Conservation (phyloP, 78 protist genomes). For the Diacronema lutheri region DNA sequence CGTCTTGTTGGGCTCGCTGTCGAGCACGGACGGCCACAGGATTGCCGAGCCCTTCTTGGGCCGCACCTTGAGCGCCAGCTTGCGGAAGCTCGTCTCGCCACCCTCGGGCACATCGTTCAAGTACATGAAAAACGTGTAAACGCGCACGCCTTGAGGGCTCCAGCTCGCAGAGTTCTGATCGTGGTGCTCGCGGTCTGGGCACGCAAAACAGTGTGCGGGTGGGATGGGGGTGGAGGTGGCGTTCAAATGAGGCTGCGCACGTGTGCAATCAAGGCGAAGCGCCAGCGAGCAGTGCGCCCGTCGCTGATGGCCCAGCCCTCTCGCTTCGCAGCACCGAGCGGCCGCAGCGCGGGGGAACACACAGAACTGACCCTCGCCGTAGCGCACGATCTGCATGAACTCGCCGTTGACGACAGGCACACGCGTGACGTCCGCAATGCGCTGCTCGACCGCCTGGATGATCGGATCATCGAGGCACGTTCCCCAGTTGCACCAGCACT, state of each 20-base stretch:
- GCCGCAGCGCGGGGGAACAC: neutral
- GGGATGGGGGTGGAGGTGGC: neutral
- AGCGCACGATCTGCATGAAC: neutral
- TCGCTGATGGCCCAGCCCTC: no score
- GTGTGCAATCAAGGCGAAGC: no score
- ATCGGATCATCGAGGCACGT: neutral
- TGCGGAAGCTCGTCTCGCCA: neutral
- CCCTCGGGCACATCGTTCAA: constrained; percentile 2
- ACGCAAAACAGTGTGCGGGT: neutral
- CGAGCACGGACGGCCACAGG: neutral
- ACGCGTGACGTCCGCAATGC: constrained; percentile 1
- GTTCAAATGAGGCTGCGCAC: no score
- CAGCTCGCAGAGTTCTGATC: neutral
- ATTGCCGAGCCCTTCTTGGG: neutral
- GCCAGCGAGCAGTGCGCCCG: no score
- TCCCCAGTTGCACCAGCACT: neutral
- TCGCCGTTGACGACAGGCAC: neutral
- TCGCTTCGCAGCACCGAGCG: no score
- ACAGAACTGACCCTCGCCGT: neutral
- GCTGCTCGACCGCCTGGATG: neutral
- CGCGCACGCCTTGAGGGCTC: neutral
- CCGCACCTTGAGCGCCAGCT: neutral
- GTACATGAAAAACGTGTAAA: constrained; percentile 11
- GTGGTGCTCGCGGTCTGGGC: neutral
- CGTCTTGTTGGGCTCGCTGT: neutral